phyloP scores from a whole-genome alignment of 2,329 filamentous ascomycete genomes.

The Aureobasidium musti region DNA sequence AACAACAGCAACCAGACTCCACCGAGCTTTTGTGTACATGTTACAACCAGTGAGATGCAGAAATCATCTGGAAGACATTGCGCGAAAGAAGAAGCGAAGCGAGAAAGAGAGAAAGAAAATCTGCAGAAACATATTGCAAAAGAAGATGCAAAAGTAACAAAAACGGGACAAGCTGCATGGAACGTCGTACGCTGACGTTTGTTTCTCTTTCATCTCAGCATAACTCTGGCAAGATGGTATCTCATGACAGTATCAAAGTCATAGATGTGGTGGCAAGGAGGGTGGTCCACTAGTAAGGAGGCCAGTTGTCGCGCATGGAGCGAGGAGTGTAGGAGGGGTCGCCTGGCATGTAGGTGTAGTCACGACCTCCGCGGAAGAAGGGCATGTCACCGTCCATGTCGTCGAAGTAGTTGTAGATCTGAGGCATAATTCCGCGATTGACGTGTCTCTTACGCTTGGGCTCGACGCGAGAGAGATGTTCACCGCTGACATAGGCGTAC shows the following conservation, averaged over 20 bases:
- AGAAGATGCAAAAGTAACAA: conserved; percentile 1
- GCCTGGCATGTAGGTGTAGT: conserved; percentile 5
- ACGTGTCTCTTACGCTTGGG: not conserved
- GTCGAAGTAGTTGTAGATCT: not conserved
- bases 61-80: not conserved
- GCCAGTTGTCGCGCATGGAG: not conserved
- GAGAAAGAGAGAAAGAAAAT: not conserved
- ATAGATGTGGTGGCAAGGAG: not conserved
- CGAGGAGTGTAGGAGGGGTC: not conserved
- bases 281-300: not conserved
- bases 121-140: not conserved
- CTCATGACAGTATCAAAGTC: not conserved
- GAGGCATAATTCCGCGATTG: not conserved
- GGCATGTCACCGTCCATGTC: not conserved
- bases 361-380: not conserved
- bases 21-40: not conserved
- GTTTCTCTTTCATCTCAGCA: conserved; percentile 7
- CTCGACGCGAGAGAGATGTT: not conserved
- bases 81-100: not conserved
- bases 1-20: not conserved
- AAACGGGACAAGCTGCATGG: not conserved
- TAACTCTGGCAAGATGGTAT: conserved; percentile 3
- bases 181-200: not conserved
- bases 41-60: conserved; percentile 4
- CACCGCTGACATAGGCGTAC: not conserved